Percentiles rank a stretch among this genome's conserved stretches.
Conservation (phyloP, 1,139 yeast genomes). For the Debaryomyces udenii region DNA sequence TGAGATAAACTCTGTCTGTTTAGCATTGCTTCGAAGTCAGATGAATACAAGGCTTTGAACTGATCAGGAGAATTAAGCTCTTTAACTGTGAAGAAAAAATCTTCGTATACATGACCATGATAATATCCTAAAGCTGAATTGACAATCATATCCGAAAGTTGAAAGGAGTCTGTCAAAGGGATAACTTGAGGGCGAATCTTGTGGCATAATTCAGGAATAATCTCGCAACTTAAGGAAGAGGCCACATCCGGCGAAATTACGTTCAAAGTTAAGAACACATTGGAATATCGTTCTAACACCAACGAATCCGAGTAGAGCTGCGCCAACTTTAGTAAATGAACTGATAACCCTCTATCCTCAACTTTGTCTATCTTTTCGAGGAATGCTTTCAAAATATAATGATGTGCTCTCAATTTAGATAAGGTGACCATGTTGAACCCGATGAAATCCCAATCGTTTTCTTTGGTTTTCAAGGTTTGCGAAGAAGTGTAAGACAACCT, state of each 20-base stretch:
- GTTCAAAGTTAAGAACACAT: conserved; percentile 70
- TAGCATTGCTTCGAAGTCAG: conserved; percentile 38
- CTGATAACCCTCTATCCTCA: conserved; percentile 24
- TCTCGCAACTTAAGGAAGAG: conserved; percentile 46
- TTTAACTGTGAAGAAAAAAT: conserved; percentile 45
- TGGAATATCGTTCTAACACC: conserved; percentile 71
- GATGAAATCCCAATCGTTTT: conserved; percentile 55
- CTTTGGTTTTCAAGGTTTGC: conserved; percentile 41
- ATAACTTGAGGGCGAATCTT: conserved; percentile 48
- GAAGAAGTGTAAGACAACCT: conserved; percentile 53
- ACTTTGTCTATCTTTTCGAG: conserved; percentile 34
- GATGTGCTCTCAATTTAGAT: conserved; percentile 62
- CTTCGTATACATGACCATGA: conserved; percentile 51
- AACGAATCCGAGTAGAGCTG: conserved; percentile 67
- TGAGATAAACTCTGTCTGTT: conserved; percentile 40
- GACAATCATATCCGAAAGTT: conserved; percentile 45
- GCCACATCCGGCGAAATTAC: conserved; percentile 49
- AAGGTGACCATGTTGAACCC: conserved; percentile 57
- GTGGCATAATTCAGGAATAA: conserved; percentile 33
- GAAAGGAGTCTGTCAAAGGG: conserved; percentile 53
- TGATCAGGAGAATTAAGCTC: conserved; percentile 37
- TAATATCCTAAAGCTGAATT: conserved; percentile 47
- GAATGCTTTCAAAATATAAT: conserved; percentile 53
- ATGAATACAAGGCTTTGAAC: conserved; percentile 45
- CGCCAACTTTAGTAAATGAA: conserved; percentile 35